phyloP scores from a whole-genome alignment of 257 asterid genomes.

The Nicotiana attenuata region DNA sequence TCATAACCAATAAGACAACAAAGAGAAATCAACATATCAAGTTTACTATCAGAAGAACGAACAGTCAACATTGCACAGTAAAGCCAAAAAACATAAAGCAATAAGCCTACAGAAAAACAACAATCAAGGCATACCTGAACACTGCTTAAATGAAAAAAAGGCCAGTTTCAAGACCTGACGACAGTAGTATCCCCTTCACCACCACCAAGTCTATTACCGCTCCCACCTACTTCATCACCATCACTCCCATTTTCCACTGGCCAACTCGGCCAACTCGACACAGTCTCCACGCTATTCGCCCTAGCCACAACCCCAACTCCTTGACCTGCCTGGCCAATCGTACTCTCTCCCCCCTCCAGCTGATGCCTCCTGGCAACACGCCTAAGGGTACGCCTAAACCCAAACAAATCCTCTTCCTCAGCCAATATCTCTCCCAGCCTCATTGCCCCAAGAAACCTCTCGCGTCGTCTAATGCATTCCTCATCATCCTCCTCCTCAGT shows the following conservation, averaged over 20 bases:
- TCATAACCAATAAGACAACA: not conserved
- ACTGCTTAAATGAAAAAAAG: not conserved
- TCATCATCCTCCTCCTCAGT: slow-evolving; percentile 36
- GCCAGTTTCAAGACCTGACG: slow-evolving; percentile 11
- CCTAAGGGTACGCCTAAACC: slow-evolving; percentile 50
- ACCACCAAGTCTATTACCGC: slow-evolving; percentile 5
- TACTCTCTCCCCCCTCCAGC: slow-evolving; percentile 12
- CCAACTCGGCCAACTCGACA: slow-evolving; percentile 69
- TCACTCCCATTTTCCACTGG: slow-evolving; percentile 48
- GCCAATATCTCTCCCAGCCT: slow-evolving; percentile 62
- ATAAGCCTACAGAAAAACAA: not conserved
- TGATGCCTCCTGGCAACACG: slow-evolving; percentile 40
- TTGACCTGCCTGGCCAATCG: slow-evolving; percentile 57
- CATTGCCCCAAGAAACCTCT: slow-evolving; percentile 30
- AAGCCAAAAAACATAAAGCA: not conserved
- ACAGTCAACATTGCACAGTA: not conserved
- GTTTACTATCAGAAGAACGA: not conserved
- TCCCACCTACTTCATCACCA: slow-evolving; percentile 25
- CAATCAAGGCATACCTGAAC: slow-evolving; percentile 4
- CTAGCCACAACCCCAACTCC: slow-evolving; percentile 57
- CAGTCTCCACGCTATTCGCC: slow-evolving; percentile 64
- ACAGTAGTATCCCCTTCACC: slow-evolving; percentile 12
- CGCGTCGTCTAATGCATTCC: slow-evolving; percentile 19
- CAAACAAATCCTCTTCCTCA: slow-evolving; percentile 40
- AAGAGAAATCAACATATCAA: not conserved